Base-by-base conservation (phyloP, 2,329 filamentous ascomycete species). In the Allantophomopsis lycopodina region DNA sequence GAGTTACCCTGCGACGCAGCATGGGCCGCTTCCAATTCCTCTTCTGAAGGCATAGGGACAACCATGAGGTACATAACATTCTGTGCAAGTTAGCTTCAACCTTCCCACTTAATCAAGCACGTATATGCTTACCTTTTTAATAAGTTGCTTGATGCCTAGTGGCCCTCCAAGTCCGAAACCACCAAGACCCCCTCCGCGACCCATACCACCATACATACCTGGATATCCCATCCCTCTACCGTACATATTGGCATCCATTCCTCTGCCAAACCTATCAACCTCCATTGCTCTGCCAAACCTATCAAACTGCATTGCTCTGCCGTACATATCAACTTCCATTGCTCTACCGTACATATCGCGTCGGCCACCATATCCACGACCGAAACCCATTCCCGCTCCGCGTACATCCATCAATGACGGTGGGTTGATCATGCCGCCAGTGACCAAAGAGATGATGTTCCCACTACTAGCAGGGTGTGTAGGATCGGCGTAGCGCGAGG, bases 1-100 rank as follows among this genome's bases (percentile, higher is more conserved):
- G 23, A 28, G 10, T 8, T 28, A 10, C 11, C 23, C 23, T 28
- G 23, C 23, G 23, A 6, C 23, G 23, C 23, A 8, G 23, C 11
- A 28, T 12, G 23, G 3, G 23, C 23, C 7, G 23, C 23, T 10
- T 10, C 23, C 23, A 28, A 6, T 28, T 28, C 23, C 23, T 28
- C 23, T 3, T 28, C 23, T 28, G 23, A 28, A 28, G 66, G 67
- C 57, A 68, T 58, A 41, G 68, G 66, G 16, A 69, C 64, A 39
- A 69, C 61, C 50, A 66, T 59, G 40, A 71, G 46, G 46, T 68
- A 71, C 36, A 69, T 43, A 12, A 69, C 61, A 49, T 66, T 56
- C 58, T 66, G 37, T 21, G 20, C 10, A 13, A 14, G 15, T 32
- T 20, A 12, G 32, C 32, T 10, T 6, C 32, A 14, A 21, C n/a